These are phyloP conservation scores for Eimeria brunetti DNA, from an alignment of 169 alveolate genomes.

Conservation along the genomic window DNA sequence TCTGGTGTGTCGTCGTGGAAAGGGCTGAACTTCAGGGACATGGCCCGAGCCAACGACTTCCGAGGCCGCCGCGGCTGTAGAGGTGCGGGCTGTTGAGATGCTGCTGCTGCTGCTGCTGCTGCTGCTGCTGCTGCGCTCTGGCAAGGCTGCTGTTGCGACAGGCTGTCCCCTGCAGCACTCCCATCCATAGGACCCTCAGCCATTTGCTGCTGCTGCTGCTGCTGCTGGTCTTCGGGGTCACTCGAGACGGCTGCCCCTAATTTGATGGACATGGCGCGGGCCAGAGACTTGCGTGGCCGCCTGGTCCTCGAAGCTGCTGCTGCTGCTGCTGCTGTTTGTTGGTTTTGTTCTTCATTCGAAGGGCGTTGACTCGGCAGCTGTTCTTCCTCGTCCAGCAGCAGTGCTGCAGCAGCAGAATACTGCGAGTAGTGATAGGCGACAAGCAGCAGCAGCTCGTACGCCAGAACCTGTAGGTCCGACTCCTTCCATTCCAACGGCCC, in stretches of 20 bases:
- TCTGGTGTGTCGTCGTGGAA: not conserved
- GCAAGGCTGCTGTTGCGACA: conserved; percentile 10
- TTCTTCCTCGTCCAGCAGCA: conserved; percentile 57
- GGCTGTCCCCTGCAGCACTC: not conserved
- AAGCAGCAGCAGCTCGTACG: conserved; percentile 74
- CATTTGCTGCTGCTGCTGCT: conserved; percentile 37
- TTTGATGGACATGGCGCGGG: conserved; percentile 64
- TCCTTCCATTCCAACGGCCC: conserved; percentile 50
- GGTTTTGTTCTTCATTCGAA: not conserved
- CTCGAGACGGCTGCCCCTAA: not conserved
- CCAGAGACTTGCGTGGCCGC: conserved; percentile 39
- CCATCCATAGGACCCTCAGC: conserved; percentile 3
- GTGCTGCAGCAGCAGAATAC: conserved; percentile 68
- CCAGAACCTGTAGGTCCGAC: conserved; percentile 74
- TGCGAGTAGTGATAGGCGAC: conserved; percentile 62
- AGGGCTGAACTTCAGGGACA: conserved; percentile 21
- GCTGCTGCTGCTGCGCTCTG: conserved; percentile 3
- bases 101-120: conserved; percentile 38
- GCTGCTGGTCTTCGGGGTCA: conserved; percentile 28
- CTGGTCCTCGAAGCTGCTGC: conserved; percentile 26
- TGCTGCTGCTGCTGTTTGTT: conserved; percentile 1
- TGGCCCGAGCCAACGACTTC: conserved; percentile 55
- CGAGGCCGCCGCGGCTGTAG: conserved; percentile 27
- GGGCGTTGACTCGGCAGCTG: not conserved
- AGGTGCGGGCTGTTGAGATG: not conserved